Conservation (phyloP, 2,329 filamentous ascomycete genomes). For the Ophiocordyceps sinensis region DNA sequence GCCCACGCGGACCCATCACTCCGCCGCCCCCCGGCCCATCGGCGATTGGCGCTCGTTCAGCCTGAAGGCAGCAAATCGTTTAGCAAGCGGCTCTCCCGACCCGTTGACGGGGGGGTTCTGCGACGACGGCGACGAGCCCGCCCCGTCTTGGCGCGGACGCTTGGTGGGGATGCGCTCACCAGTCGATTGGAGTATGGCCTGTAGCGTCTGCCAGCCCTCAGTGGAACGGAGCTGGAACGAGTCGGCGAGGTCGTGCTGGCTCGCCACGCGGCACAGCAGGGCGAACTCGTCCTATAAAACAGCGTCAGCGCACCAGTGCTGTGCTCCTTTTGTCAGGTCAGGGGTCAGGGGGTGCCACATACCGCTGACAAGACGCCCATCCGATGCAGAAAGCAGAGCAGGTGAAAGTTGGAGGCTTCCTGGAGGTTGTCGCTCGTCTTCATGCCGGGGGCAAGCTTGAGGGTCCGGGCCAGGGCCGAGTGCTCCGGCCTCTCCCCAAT, state of each 20-base stretch:
- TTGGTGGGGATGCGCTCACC: slow-evolving; percentile 92
- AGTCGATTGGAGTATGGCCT: slow-evolving; percentile 88
- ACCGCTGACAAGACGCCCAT: slow-evolving; percentile 80
- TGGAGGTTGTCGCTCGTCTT: slow-evolving; percentile 47
- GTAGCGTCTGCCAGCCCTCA: slow-evolving; percentile 84
- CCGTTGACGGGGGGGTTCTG: slow-evolving; percentile 13
- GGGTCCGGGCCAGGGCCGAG: slow-evolving; percentile 48
- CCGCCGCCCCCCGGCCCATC: background rate
- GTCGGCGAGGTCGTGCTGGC: slow-evolving; percentile 65
- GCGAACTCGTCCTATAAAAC: slow-evolving; percentile 68
- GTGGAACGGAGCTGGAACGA: slow-evolving; percentile 73
- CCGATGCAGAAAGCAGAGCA: slow-evolving; percentile 73
- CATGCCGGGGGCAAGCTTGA: slow-evolving; percentile 47
- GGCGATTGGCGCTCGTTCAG: slow-evolving; percentile 28
- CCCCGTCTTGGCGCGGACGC: slow-evolving; percentile 36
- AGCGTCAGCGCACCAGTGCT: background rate
- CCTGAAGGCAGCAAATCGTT: slow-evolving; percentile 53
- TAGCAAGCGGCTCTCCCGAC: slow-evolving; percentile 44
- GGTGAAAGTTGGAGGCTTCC: slow-evolving; percentile 81
- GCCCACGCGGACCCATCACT: background rate
- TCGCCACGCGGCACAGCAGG: slow-evolving; percentile 74
- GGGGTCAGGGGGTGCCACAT: slow-evolving; percentile 14
- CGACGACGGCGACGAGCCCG: slow-evolving; percentile 7
- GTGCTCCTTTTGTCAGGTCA: too few species aligned
- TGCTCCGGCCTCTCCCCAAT: slow-evolving; percentile 79